Evolutionary conservation across 768 basidiomycete species (phyloP), one percentile per base, ranked within the genome.

Genomic region (Calvatia gigantea): DNA sequence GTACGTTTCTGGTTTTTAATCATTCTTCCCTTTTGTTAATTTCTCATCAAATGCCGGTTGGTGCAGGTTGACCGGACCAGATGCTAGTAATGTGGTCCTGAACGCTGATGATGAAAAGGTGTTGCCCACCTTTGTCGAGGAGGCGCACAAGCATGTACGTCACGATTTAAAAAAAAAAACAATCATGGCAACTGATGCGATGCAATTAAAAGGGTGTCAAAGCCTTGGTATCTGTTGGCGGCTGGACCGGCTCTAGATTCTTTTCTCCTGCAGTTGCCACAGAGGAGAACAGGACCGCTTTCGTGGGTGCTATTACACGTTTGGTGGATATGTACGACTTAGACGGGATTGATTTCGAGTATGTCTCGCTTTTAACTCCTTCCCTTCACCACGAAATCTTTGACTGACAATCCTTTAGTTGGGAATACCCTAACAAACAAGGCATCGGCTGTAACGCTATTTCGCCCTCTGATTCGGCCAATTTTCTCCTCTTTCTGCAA

Each of bases 401-500:
- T 23, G 33, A n/a, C 42, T 52, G 32, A 60, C 31, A 14, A 45
- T 28, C 48, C 28, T 28, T 27, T 51, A 78, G 77, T 62, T 94
- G 92, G 92, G 93, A 95, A 69, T 94, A 88, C 65, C 93, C 94
- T 1, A 80, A 76, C 52, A 61, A 69, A 4, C 70, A 75, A 48
- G 91, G 91, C 37, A 73, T 85, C 3, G 80, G 78, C 0, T 87
- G 86, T 60, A 96, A 95, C 68, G 67, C 63, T 0, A 73, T 84
- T 51, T 75, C 75, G 3, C 53, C 65, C 0, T 52, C 76, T 46
- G 94, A 98, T 67, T 80, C 84, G 0, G 70, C 76, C 12, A 94
- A 96, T 68, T 90, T 88, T 70, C 79, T 94, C 32, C 58, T 71
- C 3, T 91, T 95, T 74, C 75, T 98, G 9, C 75, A 85, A 60